These are phyloP conservation scores for Saturnispora saitoi DNA, from an alignment of 805 yeast genomes.

Conservation along the genomic window DNA sequence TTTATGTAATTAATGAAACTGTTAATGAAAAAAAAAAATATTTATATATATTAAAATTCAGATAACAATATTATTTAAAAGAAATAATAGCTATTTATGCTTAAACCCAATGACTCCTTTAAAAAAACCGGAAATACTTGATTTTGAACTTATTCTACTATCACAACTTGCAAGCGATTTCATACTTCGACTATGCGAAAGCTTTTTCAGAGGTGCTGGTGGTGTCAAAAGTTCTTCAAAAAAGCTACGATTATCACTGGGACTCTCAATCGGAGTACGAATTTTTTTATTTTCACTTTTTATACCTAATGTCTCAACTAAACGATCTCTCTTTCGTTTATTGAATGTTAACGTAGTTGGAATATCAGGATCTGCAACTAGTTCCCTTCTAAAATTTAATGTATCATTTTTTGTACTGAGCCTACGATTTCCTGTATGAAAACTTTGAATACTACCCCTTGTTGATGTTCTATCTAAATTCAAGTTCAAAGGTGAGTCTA, in stretches of 20 bases:
- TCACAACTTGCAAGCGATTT: neutral
- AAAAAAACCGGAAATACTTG: slow-evolving; percentile 1
- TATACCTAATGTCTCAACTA: neutral
- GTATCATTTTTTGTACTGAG: too few species aligned
- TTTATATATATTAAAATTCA: too few species aligned
- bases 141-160: neutral
- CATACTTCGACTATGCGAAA: neutral
- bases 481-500: neutral
- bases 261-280: too few species aligned
- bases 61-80: too few species aligned
- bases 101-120: neutral
- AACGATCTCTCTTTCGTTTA: neutral
- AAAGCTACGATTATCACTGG: too few species aligned
- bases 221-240: neutral
- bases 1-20: too few species aligned
- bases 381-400: neutral
- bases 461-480: neutral
- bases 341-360: neutral
- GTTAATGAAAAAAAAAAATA: neutral
- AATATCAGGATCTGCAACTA: neutral
- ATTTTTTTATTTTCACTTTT: neutral
- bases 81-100: neutral
- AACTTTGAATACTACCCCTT: neutral
- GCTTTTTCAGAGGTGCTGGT: neutral
- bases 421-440: too few species aligned